Evolutionary conservation across 2,329 filamentous ascomycete species (phyloP), one percentile per base, ranked within the genome.

Genomic region (Ceratocystis ficicola): DNA sequence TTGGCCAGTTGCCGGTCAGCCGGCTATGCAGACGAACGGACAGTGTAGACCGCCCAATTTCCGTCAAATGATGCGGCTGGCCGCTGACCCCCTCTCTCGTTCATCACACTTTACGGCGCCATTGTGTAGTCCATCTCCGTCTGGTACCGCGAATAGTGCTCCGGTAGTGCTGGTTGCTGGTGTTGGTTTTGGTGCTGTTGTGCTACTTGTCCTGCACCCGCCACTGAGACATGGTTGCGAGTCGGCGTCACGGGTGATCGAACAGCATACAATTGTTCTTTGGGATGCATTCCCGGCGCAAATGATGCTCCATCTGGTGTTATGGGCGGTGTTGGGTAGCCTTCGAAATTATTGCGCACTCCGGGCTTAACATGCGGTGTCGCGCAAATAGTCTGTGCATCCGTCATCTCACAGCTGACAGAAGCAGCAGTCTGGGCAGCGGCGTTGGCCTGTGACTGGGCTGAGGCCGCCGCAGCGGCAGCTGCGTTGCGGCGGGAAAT

Each of bases 291-390:
- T 61, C 76, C 74, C 62, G 76, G 75, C 36, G 74, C 77, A 64
- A 85, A 85, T 70, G 77, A 79, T 63, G 82, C 79, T 6, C 84
- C 83, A 69, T 93, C 89, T 3, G 90, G 90, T 0, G 90, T 94
- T 73, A 94, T 93, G 1, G 90, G 90, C 30, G 90, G 90, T 17
- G 90, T 94, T 70, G 92, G 82, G 75, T 91, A 91, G 67, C 89
- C 90, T 70, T 90, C 83, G 46, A 85, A 83, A 69, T 85, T 81
- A 64, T 83, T 77, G 36, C 66, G 63, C n/a, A 78, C 76, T 63
- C 82, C 79, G 69, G 85, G 86, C 68, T 86, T 84, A 62, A 82
- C 83, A 78, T 90, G 86, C 15, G 90, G 90, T 17, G 90, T 94
- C 76, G 85, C 87, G 72, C 88, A 90, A 69, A 86, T 83, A 73